Evolutionary conservation across 805 yeast genomes (phyloP).

Genomic region (Cyberlindnera nakhonratchasimensis): DNA sequence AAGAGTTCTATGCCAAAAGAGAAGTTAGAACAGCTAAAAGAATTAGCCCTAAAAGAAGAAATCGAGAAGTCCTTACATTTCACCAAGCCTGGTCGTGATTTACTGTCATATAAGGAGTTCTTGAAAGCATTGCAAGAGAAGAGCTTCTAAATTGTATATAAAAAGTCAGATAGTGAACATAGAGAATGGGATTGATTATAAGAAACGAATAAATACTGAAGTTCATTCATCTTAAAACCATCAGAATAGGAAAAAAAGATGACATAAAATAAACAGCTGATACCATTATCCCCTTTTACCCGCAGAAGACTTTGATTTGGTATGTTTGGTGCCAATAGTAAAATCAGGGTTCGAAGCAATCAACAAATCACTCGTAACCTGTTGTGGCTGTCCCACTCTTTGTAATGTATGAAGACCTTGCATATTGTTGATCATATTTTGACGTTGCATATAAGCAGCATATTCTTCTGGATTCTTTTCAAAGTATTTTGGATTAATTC

Average conservation of each 20-base stretch:
- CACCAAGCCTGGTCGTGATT: constrained; percentile 9
- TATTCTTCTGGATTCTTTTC: constrained; percentile 27
- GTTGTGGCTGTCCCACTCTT: neutral
- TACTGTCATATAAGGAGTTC: constrained; percentile 1
- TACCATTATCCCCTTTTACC: neutral
- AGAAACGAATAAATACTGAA: neutral
- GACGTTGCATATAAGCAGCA: constrained; percentile 12
- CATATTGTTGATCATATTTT: neutral
- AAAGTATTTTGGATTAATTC: constrained; percentile 56
- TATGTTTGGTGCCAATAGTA: constrained; percentile 10
- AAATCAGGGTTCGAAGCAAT: constrained; percentile 26
- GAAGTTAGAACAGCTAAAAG: neutral
- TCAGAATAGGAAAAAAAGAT: too few relatives aligned
- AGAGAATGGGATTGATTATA: neutral
- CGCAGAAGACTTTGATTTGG: constrained; percentile 1
- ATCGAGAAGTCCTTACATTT: neutral
- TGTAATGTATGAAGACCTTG: neutral
- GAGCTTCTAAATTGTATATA: neutral
- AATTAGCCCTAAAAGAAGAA: neutral
- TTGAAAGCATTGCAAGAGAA: constrained; percentile 2
- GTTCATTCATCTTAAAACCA: too few relatives aligned
- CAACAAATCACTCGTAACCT: constrained; percentile 17
- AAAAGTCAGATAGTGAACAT: neutral
- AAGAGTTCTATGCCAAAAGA: neutral
- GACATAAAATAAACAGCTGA: neutral